Conservation (phyloP, 495 filamentous ascomycete species). For the Penicillium malachiteum region DNA sequence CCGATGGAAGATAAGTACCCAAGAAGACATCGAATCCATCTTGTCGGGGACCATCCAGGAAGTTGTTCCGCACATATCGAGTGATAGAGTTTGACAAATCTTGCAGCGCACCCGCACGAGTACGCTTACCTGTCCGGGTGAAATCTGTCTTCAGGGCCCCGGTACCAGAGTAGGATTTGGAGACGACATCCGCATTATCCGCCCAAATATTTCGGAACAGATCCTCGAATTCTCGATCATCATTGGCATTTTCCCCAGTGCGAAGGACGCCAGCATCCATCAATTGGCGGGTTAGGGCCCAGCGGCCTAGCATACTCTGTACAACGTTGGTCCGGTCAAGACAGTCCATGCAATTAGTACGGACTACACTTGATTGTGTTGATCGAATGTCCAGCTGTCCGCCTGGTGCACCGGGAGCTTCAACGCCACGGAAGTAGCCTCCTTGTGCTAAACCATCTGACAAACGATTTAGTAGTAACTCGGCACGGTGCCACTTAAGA, state of each 20-base stretch:
- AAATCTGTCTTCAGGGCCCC: conserved; percentile 96
- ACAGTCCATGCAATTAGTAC: conserved; percentile 99
- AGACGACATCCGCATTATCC: conserved; percentile 95
- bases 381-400: conserved; percentile 75
- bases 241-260: conserved; percentile 64
- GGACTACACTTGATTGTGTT: conserved; percentile 79
- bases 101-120: conserved; percentile 74
- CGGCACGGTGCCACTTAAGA: conserved; percentile 86
- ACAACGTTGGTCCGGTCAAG: conserved; percentile 97
- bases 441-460: conserved; percentile 68
- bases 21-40: conserved; percentile 95
- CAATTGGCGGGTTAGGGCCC: conserved; percentile 82
- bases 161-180: conserved; percentile 87
- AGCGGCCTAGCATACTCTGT: conserved; percentile 90
- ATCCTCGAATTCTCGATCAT: conserved; percentile 75
- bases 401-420: conserved; percentile 68
- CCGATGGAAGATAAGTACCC: conserved; percentile 73
- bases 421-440: conserved; percentile 89
- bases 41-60: conserved; percentile 86
- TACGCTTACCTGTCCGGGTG: conserved; percentile 84
- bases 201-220: conserved; percentile 97
- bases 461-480: conserved; percentile 79
- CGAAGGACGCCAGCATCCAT: conserved; percentile 74
- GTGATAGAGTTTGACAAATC: conserved; percentile 81
- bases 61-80: conserved; percentile 87